Evolutionary conservation across 805 yeast genomes (phyloP), one percentile per base, ranked within the genome.

Genomic region (Teunomyces aglyptinius): DNA sequence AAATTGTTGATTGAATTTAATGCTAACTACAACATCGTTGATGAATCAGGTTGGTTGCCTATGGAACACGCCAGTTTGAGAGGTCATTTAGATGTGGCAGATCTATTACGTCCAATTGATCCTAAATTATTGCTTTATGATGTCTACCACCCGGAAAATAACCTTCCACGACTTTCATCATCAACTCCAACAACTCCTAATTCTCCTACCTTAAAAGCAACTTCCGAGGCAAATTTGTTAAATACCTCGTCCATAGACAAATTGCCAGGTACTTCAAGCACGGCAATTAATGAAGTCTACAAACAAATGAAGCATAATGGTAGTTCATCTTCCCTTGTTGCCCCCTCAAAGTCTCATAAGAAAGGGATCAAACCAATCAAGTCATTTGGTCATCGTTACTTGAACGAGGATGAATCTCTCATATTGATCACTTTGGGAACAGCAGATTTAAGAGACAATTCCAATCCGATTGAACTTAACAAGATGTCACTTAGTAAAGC

Each of bases 1-100:
- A 63, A 76, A 36, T 49, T 78, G 6, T 71, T 92, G 50, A 63
- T 84, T 24, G 65, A 68, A 0, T 59, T 73, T 36, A 82, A 81
- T 16, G 86, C 89, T 4, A 68, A 73, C 6, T 78, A 69, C 48
- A 76, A 78, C 38, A 65, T 72, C 22, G 74, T 78, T 13, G 98
- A 92, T 67, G 85, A 81, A 39, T 85, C 94, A 44, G 97, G 97
- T 0, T 92, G 98, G 98, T 81, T 89, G 15, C 96, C 98, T n/a
- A 83, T 89, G 83, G 98, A 92, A 59, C 98, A 92, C 64, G 97
- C 97, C 0, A 84, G 89, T 41, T 71, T 92, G 39, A 77, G 97
- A 56, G 98, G 98, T 4, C 96, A 90, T 62, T 68, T 91, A 48
- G 75, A 71, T 2, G 78, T 89, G 31, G 84, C 94, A 1, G 80